Conservation (phyloP, 257 asterid species). For the Penstemon barbatus region DNA sequence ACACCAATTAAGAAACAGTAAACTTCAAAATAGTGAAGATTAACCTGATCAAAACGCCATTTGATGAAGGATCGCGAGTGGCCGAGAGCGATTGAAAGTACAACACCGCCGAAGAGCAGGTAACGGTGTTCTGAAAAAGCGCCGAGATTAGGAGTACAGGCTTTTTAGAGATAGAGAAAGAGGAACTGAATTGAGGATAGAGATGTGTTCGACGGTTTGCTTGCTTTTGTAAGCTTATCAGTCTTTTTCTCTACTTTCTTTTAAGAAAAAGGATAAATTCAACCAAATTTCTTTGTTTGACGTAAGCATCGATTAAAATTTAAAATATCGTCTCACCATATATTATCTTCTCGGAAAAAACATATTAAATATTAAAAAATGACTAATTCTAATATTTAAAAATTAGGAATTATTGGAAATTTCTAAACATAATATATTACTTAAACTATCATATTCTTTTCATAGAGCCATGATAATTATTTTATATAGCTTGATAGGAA, state of each 20-base stretch:
- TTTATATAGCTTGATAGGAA: too few species aligned
- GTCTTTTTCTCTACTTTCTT: slow-evolving; percentile 30
- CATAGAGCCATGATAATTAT: too few species aligned
- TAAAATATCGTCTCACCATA: too few species aligned
- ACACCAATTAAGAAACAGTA: not conserved
- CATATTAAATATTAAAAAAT: too few species aligned
- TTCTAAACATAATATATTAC: too few species aligned
- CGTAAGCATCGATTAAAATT: too few species aligned
- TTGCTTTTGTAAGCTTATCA: slow-evolving; percentile 39
- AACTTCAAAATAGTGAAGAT: not conserved
- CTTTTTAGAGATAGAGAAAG: slow-evolving; percentile 13
- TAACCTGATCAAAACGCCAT: slow-evolving; percentile 45
- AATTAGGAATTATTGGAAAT: too few species aligned
- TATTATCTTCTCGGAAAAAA: too few species aligned
- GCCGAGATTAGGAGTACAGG: slow-evolving; percentile 27
- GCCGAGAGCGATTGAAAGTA: slow-evolving; percentile 25
- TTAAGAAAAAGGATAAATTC: too few species aligned
- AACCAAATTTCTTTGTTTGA: too few species aligned
- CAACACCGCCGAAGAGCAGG: slow-evolving; percentile 20
- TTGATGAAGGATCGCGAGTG: slow-evolving; percentile 19
- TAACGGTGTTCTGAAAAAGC: slow-evolving; percentile 10
- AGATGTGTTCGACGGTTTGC: slow-evolving; percentile 37
- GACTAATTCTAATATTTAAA: too few species aligned
- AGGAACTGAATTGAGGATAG: slow-evolving; percentile 14
- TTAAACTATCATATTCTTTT: too few species aligned